Percentiles rank a stretch among this genome's conserved stretches.
Evolutionary conservation across 768 basidiomycete species (phyloP).

Genomic region (Leucosporidium yakuticum): DNA sequence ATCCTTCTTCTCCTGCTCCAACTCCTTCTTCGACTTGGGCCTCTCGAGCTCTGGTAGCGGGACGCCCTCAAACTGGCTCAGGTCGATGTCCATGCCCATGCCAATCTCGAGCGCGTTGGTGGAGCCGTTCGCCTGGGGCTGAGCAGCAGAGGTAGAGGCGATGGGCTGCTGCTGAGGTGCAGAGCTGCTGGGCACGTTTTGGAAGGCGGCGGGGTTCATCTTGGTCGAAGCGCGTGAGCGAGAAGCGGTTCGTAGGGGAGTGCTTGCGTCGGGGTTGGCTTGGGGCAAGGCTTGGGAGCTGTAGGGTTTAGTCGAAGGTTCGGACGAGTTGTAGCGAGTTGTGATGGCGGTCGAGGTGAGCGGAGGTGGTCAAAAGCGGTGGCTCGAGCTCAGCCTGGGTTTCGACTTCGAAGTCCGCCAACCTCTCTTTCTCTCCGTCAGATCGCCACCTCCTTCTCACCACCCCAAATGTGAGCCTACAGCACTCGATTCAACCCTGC

Average conservation of each 20-base stretch:
- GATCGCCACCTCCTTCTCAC: no score
- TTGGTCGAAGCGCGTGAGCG: background rate
- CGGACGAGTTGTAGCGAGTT: background rate
- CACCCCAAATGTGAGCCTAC: no score
- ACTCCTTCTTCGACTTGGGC: slow-evolving; percentile 35
- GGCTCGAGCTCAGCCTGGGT: background rate
- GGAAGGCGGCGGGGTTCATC: background rate
- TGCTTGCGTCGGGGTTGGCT: background rate
- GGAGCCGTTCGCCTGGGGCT: background rate
- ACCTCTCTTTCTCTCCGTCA: background rate
- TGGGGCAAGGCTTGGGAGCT: no score
- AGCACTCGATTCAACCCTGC: no score
- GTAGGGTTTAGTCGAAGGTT: no score
- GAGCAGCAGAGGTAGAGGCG: background rate
- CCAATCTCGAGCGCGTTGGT: background rate
- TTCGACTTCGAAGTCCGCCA: background rate
- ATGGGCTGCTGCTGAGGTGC: slow-evolving; percentile 1
- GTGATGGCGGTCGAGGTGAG: background rate
- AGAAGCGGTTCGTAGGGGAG: background rate
- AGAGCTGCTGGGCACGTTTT: background rate
- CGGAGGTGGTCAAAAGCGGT: background rate
- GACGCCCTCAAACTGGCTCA: background rate
- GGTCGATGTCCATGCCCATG: background rate
- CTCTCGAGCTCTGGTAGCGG: background rate
- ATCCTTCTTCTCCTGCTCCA: slow-evolving; percentile 65